These are phyloP conservation scores for Knoxia roxburghii DNA, from an alignment of 257 asterid genomes.

Conservation along the genomic window DNA sequence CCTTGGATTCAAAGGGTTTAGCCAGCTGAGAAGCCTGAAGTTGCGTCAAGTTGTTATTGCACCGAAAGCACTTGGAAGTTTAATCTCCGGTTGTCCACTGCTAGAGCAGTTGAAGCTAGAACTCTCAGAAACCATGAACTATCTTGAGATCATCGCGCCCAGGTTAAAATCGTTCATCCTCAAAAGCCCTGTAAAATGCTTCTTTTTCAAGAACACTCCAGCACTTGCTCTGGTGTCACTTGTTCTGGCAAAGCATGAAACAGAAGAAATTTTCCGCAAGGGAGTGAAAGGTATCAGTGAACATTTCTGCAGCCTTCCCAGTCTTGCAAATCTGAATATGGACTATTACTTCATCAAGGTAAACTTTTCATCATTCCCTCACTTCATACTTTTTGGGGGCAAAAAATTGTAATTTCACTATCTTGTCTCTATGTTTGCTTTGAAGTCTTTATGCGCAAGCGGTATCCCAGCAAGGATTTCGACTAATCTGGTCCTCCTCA, in stretches of 20 bases:
- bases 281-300: neutral
- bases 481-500: slow-evolving; percentile 7
- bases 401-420: neutral
- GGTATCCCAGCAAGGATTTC: slow-evolving; percentile 12
- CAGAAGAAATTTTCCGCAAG: neutral
- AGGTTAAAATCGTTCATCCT: slow-evolving; percentile 13
- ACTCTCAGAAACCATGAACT: neutral
- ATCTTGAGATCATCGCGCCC: slow-evolving; percentile 14
- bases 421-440: slow-evolving; percentile 3
- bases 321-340: slow-evolving; percentile 16
- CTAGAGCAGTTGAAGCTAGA: slow-evolving; percentile 12
- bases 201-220: slow-evolving; percentile 4
- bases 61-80: slow-evolving; percentile 5
- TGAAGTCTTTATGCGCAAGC: slow-evolving; percentile 6
- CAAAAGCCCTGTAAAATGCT: neutral
- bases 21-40: slow-evolving; percentile 1
- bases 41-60: slow-evolving; percentile 5
- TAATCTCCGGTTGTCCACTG: slow-evolving; percentile 9
- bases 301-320: slow-evolving; percentile 3
- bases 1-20: slow-evolving; percentile 16
- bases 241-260: neutral
- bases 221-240: neutral
- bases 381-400: neutral
- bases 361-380: neutral
- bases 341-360: slow-evolving; percentile 15